Conservation (phyloP, 139 green algal species). For the Closterium sp. region DNA sequence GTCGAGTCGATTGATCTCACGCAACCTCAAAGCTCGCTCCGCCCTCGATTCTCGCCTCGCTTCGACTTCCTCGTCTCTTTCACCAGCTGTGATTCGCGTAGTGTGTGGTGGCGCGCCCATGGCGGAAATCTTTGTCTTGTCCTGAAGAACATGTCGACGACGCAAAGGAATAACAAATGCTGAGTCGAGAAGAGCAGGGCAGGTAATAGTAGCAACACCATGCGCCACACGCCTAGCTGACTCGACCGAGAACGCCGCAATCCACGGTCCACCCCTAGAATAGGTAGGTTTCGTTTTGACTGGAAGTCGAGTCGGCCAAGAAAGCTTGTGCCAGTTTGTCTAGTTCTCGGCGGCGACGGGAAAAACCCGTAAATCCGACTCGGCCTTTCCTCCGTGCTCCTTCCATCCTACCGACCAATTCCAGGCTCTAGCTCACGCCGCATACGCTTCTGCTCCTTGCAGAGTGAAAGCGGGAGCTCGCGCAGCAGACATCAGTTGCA, state of each 20-base stretch:
- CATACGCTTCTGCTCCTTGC: too few species aligned
- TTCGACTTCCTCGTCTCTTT: neutral
- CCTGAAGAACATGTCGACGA: neutral
- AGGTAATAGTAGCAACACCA: neutral
- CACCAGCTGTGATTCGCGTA: neutral
- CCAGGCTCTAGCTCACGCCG: too few species aligned
- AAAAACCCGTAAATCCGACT: neutral
- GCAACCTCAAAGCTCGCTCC: too few species aligned
- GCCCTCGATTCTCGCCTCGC: too few species aligned
- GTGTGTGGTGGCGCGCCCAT: neutral
- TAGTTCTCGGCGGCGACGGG: neutral
- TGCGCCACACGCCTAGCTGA: neutral
- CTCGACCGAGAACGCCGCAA: too few species aligned
- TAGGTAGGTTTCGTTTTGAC: neutral
- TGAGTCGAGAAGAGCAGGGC: neutral
- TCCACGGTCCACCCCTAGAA: too few species aligned
- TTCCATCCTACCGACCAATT: neutral
- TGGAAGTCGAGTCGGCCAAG: too few species aligned
- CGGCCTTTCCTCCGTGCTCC: neutral
- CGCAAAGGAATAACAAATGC: too few species aligned
- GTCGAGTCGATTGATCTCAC: too few species aligned
- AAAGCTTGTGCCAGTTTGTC: neutral
- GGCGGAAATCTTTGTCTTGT: neutral
- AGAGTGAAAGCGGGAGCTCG: too few species aligned
- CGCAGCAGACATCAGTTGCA: too few species aligned